Percentiles rank a stretch among this genome's conserved stretches.
Conservation (phyloP, 2,329 filamentous ascomycete genomes). For the Byssothecium circinans region DNA sequence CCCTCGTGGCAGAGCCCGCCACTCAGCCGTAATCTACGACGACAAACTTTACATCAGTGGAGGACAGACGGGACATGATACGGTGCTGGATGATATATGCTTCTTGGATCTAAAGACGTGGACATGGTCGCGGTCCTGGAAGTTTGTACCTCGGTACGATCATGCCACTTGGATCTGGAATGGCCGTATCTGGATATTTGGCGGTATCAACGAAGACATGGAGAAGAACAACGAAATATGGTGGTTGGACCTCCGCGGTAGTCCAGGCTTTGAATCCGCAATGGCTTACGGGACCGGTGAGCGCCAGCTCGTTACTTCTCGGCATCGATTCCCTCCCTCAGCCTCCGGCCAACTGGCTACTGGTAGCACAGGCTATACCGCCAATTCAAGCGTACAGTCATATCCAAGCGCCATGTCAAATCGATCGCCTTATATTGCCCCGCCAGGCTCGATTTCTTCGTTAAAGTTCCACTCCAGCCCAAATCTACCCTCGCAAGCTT, state of each 20-base stretch:
- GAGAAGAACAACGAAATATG: constrained; percentile 94
- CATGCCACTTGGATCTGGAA: constrained; percentile 93
- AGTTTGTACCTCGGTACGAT: constrained; percentile 91
- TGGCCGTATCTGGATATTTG: constrained; percentile 94
- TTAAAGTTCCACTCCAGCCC: constrained; percentile 87
- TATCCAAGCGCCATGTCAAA: constrained; percentile 48
- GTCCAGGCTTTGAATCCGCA: constrained; percentile 76
- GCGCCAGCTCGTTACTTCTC: constrained; percentile 35
- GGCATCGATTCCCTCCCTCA: constrained; percentile 33
- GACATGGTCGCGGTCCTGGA: constrained; percentile 96
- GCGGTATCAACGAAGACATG: constrained; percentile 93
- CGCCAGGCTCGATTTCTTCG: constrained; percentile 82
- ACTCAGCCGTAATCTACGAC: constrained; percentile 91
- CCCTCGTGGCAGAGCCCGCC: constrained; percentile 86
- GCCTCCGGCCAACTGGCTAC: constrained; percentile 36
- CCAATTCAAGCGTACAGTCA: constrained; percentile 67
- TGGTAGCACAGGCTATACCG: constrained; percentile 64
- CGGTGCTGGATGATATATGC: constrained; percentile 93
- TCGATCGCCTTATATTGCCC: constrained; percentile 58
- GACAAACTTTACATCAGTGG: constrained; percentile 96
- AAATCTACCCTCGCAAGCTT: constrained; percentile 82
- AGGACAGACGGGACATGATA: constrained; percentile 92
- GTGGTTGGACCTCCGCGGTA: constrained; percentile 95
- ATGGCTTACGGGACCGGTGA: constrained; percentile 61
- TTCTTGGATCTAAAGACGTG: constrained; percentile 96